phyloP scores from a whole-genome alignment of 768 basidiomycete species.

The Hericium rajendrae region DNA sequence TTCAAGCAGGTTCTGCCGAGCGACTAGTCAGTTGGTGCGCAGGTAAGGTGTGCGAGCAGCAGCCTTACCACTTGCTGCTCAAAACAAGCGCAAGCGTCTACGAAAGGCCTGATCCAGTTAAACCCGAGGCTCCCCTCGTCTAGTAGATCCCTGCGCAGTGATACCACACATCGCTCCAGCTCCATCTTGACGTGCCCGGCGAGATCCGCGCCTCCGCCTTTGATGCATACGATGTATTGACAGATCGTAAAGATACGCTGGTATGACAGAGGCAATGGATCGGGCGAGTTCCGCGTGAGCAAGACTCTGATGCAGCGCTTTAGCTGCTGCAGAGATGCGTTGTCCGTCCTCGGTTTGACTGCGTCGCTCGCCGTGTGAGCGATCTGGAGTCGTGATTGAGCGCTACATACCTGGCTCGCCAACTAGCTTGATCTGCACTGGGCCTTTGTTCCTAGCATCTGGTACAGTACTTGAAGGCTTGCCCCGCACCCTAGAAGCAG shows the following conservation, averaged over 20 bases:
- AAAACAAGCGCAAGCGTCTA: slow-evolving; percentile 51
- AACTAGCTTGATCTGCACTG: slow-evolving; percentile 39
- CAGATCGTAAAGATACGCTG: slow-evolving; percentile 51
- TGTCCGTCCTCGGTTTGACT: slow-evolving; percentile 11
- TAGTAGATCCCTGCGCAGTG: slow-evolving; percentile 31
- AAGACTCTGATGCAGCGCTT: slow-evolving; percentile 27
- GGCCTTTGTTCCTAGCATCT: slow-evolving; percentile 18
- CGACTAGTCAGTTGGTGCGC: too few species aligned
- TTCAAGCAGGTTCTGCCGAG: slow-evolving; percentile 24
- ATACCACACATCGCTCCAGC: slow-evolving; percentile 43
- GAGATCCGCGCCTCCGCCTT: slow-evolving; percentile 44
- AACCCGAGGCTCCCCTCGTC: slow-evolving; percentile 22
- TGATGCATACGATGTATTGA: slow-evolving; percentile 41
- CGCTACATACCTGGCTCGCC: slow-evolving; percentile 24
- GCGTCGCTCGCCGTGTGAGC: neutral
- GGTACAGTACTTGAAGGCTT: slow-evolving; percentile 5
- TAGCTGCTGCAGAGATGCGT: slow-evolving; percentile 21
- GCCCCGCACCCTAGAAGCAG: slow-evolving; percentile 42
- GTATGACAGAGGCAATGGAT: slow-evolving; percentile 36
- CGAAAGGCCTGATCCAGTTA: slow-evolving; percentile 52
- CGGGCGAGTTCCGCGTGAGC: slow-evolving; percentile 23
- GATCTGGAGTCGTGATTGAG: too few species aligned
- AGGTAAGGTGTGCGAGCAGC: too few species aligned
- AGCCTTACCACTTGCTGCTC: slow-evolving; percentile 35
- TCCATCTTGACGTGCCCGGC: slow-evolving; percentile 50